Conservation (phyloP, 768 basidiomycete species). For the Tylopilus felleus region DNA sequence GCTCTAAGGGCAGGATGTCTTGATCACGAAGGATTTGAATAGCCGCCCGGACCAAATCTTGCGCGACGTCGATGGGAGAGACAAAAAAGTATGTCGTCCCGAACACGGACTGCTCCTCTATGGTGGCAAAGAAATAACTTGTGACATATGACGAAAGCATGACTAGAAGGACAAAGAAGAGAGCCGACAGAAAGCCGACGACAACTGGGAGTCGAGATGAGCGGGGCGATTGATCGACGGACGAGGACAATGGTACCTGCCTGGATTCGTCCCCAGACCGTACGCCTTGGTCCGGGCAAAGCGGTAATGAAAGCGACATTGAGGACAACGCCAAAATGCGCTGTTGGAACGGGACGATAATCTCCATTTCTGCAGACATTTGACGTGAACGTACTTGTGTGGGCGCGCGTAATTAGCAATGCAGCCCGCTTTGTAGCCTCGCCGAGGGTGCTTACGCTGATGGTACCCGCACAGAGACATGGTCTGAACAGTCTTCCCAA, state of each 20-base stretch:
- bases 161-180: constrained; percentile 63
- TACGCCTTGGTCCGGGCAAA: constrained; percentile 68
- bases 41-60: constrained; percentile 60
- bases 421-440: constrained; percentile 3
- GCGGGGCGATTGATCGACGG: constrained; percentile 7
- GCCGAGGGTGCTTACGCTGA: constrained; percentile 46
- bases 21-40: constrained; percentile 60
- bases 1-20: constrained; percentile 36
- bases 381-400: constrained; percentile 70
- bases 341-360: constrained; percentile 55
- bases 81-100: constrained; percentile 39
- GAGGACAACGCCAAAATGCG: constrained; percentile 77
- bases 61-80: constrained; percentile 55
- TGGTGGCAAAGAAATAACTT: constrained; percentile 58
- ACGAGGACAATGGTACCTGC: constrained; percentile 35
- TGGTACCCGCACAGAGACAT: constrained; percentile 65
- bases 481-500: constrained; percentile 81
- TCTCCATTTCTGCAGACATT: constrained; percentile 76
- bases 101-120: constrained; percentile 50
- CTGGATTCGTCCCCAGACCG: constrained; percentile 76
- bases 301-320: constrained; percentile 75
- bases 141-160: constrained; percentile 69
- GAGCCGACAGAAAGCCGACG: constrained; percentile 55
- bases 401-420: constrained; percentile 20
- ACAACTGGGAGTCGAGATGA: constrained; percentile 45